Conservation (phyloP, 257 asterid species). For the Lavandula angustifolia region DNA sequence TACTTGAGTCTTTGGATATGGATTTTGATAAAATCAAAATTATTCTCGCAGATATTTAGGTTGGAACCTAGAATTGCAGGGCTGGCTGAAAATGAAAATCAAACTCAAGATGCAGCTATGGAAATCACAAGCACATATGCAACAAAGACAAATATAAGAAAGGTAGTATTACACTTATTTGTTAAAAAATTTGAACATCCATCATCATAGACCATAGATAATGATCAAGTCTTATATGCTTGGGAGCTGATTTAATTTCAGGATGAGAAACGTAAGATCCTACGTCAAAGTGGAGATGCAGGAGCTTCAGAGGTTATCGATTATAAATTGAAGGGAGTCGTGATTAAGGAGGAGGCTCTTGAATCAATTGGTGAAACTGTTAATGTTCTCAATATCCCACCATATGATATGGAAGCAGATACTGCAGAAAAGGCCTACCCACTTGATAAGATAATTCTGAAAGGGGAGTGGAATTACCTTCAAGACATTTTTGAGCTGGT, state of each 20-base stretch:
- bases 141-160: too few species aligned
- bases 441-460: conserved; percentile 64
- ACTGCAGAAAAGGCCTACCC: conserved; percentile 70
- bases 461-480: conserved; percentile 86
- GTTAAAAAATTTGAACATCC: too few species aligned
- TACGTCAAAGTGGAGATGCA: conserved; percentile 36
- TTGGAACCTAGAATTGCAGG: too few species aligned
- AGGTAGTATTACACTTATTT: too few species aligned
- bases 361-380: conserved; percentile 6
- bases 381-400: conserved; percentile 60
- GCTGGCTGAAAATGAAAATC: too few species aligned
- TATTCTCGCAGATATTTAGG: too few species aligned
- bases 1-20: too few species aligned
- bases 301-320: conserved; percentile 43
- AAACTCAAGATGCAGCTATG: too few species aligned
- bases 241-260: conserved; percentile 26
- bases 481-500: conserved; percentile 51
- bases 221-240: too few species aligned
- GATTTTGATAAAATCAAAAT: too few species aligned
- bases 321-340: conserved; percentile 39
- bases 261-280: conserved; percentile 45
- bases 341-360: conserved; percentile 46
- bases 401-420: conserved; percentile 65
- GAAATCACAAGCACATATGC: too few species aligned
- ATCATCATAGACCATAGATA: too few species aligned